phyloP scores from a whole-genome alignment of 2,329 filamentous ascomycete genomes.

The Sarocladium oryzae region DNA sequence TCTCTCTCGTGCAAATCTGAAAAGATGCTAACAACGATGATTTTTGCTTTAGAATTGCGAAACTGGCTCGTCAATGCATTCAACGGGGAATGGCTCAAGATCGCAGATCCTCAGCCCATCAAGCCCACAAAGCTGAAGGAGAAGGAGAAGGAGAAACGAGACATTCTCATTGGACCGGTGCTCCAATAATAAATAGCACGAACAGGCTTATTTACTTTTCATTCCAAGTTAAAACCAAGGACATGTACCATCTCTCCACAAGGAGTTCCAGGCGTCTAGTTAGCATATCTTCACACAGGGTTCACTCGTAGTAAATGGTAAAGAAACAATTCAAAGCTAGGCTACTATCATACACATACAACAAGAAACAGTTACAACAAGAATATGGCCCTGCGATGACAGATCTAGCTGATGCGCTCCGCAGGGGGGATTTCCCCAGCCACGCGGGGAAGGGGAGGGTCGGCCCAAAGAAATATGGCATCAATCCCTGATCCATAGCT shows the following conservation, averaged over 20 bases:
- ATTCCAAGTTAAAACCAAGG: too few relatives aligned
- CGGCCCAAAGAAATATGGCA: background rate
- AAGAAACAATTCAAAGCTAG: background rate
- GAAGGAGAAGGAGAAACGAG: slow-evolving; percentile 6
- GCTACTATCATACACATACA: slow-evolving; percentile 12
- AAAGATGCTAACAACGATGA: too few relatives aligned
- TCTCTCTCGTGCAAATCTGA: too few relatives aligned
- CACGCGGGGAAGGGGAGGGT: background rate
- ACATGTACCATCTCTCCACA: background rate
- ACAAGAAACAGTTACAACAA: slow-evolving; percentile 7
- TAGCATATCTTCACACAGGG: background rate
- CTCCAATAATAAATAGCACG: background rate
- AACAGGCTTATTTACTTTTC: too few relatives aligned
- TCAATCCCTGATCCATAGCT: background rate
- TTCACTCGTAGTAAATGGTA: background rate
- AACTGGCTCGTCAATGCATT: slow-evolving; percentile 97
- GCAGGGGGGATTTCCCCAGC: background rate
- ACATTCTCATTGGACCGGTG: slow-evolving; percentile 2
- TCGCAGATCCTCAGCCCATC: slow-evolving; percentile 42
- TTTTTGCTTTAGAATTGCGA: slow-evolving; percentile 61
- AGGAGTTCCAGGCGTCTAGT: background rate
- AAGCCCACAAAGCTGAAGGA: background rate
- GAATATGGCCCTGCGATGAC: background rate
- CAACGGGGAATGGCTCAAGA: slow-evolving; percentile 84
- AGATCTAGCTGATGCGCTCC: slow-evolving; percentile 2